A percentile compares a stretch with the other conserved stretches of the same genome.
Conservation (phyloP, 306 rosid species). For the Carpinus viminea region DNA sequence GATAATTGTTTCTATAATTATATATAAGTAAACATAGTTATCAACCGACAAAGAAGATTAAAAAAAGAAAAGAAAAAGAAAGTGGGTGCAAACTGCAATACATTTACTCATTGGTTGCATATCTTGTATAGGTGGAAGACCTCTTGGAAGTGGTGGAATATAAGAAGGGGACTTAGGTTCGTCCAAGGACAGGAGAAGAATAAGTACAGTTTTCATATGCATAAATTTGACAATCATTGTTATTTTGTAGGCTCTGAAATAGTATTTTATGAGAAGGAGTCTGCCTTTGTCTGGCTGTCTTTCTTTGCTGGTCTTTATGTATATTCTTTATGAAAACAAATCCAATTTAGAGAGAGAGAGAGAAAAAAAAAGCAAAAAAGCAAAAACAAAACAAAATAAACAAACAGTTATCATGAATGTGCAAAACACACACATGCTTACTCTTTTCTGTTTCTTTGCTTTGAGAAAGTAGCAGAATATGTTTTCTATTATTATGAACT, state of each 20-base stretch:
- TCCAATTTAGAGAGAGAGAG: not conserved
- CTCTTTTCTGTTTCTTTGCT: not conserved
- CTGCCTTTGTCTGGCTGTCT: not conserved
- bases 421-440: not conserved
- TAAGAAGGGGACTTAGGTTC: conserved; percentile 68
- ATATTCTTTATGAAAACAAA: not conserved
- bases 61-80: no score
- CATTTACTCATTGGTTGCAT: not conserved
- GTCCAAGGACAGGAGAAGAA: conserved; percentile 46
- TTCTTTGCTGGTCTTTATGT: not conserved
- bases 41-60: no score
- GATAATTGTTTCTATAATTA: not conserved
- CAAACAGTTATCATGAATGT: not conserved
- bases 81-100: no score
- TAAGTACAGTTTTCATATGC: not conserved
- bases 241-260: not conserved
- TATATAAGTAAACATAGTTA: not conserved
- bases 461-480: not conserved
- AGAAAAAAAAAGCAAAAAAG: not conserved
- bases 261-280: not conserved
- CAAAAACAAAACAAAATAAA: not conserved
- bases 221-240: not conserved
- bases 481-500: not conserved
- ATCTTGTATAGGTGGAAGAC: conserved; percentile 62
- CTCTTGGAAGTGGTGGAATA: conserved; percentile 55